phyloP scores from a whole-genome alignment of 2,329 filamentous ascomycete species.

The Madurella fahalii region DNA sequence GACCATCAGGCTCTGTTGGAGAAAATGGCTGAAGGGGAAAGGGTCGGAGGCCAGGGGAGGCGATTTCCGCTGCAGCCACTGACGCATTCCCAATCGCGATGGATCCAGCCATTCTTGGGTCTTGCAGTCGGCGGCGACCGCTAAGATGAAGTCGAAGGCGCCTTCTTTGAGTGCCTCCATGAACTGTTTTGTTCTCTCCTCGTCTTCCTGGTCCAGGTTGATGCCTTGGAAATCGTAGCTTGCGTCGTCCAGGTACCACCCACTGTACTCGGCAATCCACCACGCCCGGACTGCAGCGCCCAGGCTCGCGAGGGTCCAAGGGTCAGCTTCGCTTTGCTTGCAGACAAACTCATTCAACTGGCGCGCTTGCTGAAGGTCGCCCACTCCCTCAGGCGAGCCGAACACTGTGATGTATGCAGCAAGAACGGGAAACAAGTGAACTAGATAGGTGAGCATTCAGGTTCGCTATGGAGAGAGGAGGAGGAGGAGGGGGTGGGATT shows the following conservation, averaged over 20 bases:
- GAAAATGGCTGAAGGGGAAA: slow-evolving; percentile 64
- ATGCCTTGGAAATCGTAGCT: slow-evolving; percentile 56
- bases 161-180: slow-evolving; percentile 78
- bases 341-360: slow-evolving; percentile 66
- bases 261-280: slow-evolving; percentile 93
- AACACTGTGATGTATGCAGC: slow-evolving; percentile 73
- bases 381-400: slow-evolving; percentile 70
- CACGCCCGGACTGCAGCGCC: slow-evolving; percentile 74
- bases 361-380: slow-evolving; percentile 64
- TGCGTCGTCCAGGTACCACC: slow-evolving; percentile 75
- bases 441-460: slow-evolving; percentile 29
- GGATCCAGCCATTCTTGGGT: slow-evolving; percentile 84
- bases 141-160: slow-evolving; percentile 86
- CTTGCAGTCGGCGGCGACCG: slow-evolving; percentile 76
- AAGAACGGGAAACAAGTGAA: slow-evolving; percentile 80
- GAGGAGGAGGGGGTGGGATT: too few relatives aligned
- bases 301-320: slow-evolving; percentile 70
- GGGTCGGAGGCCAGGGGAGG: slow-evolving; percentile 64
- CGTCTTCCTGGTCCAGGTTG: slow-evolving; percentile 65
- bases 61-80: slow-evolving; percentile 78
- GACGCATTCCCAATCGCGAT: slow-evolving; percentile 74
- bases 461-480: background rate
- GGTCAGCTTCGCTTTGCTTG: slow-evolving; percentile 59
- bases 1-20: slow-evolving; percentile 69
- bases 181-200: slow-evolving; percentile 68